phyloP scores from a whole-genome alignment of 2,329 filamentous ascomycete genomes.

The Pestalotiopsis sp. region DNA sequence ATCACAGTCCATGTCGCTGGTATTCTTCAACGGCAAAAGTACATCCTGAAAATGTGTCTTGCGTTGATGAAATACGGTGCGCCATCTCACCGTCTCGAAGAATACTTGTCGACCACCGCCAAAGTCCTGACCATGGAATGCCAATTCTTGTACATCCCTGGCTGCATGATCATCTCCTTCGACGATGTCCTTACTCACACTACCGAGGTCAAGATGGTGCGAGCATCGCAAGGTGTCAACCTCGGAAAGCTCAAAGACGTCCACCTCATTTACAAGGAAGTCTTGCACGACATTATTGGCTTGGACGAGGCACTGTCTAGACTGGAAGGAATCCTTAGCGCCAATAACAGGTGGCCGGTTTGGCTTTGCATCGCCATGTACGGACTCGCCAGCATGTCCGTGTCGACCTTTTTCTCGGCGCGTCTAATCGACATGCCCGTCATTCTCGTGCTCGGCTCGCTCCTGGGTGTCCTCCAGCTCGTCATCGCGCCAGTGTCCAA shows the following conservation, averaged over 20 bases:
- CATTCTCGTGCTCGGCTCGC: constrained; percentile 75
- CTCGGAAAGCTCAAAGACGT: constrained; percentile 64
- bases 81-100: constrained; percentile 87
- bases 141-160: constrained; percentile 87
- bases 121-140: constrained; percentile 87
- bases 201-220: constrained; percentile 68
- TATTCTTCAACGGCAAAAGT: constrained; percentile 79
- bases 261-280: constrained; percentile 66
- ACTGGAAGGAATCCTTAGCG: constrained; percentile 51
- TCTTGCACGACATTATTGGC: constrained; percentile 61
- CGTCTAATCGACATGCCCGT: constrained; percentile 78
- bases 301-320: constrained; percentile 59
- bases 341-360: constrained; percentile 48
- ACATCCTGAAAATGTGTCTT: constrained; percentile 81
- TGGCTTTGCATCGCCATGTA: constrained; percentile 68
- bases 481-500: constrained; percentile 75
- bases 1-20: constrained; percentile 59
- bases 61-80: constrained; percentile 90
- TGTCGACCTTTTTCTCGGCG: constrained; percentile 80
- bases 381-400: constrained; percentile 74
- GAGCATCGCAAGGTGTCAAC: constrained; percentile 60
- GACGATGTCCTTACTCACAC: constrained; percentile 71
- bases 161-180: constrained; percentile 94
- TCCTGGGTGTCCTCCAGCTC: constrained; percentile 77
- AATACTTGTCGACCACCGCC: constrained; percentile 89